Conservation (phyloP, 352 stramenopile genomes). For the Phytophthora agathidicida region DNA sequence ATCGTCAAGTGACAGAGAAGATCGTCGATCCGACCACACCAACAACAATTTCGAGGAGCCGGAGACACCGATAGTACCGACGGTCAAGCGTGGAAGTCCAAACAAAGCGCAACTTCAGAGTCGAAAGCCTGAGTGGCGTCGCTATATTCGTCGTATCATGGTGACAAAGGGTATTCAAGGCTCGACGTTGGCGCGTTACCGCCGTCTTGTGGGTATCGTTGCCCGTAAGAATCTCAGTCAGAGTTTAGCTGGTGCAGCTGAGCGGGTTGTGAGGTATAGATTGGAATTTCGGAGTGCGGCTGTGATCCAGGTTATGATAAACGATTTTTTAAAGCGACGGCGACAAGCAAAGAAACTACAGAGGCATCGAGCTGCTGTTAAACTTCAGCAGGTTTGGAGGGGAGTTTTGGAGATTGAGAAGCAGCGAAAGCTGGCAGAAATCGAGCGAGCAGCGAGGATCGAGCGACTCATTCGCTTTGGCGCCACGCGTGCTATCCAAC, state of each 20-base stretch:
- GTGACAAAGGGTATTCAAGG: slow-evolving; percentile 31
- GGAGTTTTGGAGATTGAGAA: background rate
- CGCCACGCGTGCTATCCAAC: slow-evolving; percentile 12
- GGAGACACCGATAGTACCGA: slow-evolving; percentile 3
- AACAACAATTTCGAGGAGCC: slow-evolving; percentile 7
- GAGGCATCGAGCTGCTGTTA: slow-evolving; percentile 8
- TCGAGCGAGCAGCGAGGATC: background rate
- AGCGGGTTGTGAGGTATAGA: slow-evolving; percentile 25
- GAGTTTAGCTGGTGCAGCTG: slow-evolving; percentile 18
- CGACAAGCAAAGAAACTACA: slow-evolving; percentile 13
- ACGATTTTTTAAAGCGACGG: slow-evolving; percentile 24
- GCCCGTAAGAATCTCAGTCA: slow-evolving; percentile 29
- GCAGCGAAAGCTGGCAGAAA: slow-evolving; percentile 9
- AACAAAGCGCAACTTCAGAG: slow-evolving; percentile 12
- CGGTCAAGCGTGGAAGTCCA: slow-evolving; percentile 8
- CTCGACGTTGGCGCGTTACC: slow-evolving; percentile 46
- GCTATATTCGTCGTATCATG: slow-evolving; percentile 32
- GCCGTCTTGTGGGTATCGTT: slow-evolving; percentile 43
- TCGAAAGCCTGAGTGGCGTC: slow-evolving; percentile 16
- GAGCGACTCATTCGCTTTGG: slow-evolving; percentile 1
- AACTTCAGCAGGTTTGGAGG: slow-evolving; percentile 20
- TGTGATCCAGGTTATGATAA: slow-evolving; percentile 16
- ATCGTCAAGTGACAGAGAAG: slow-evolving; percentile 2
- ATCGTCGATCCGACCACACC: background rate
- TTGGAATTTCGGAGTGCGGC: slow-evolving; percentile 23